These are phyloP conservation scores for Raphanus hybrid DNA, from an alignment of 441 rosid species.

Conservation along the genomic window DNA sequence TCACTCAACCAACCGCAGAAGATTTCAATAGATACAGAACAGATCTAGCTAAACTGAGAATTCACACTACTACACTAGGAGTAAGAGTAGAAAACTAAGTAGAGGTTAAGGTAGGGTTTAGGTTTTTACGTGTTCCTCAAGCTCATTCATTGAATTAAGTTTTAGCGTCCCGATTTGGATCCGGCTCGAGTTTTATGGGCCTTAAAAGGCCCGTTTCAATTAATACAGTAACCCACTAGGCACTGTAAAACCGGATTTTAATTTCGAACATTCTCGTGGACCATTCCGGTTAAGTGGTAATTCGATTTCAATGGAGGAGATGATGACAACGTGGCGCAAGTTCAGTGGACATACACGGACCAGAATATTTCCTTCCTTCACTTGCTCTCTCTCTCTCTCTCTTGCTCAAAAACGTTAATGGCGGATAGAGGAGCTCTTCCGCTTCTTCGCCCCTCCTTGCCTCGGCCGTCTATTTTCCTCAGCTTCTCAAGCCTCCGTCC, in stretches of 20 bases:
- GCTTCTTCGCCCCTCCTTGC: constrained; percentile 32
- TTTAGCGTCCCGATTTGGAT: constrained; percentile 18
- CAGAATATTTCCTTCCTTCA: not conserved
- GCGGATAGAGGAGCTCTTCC: constrained; percentile 42
- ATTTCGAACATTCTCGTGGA: constrained; percentile 2
- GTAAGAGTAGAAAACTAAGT: not conserved
- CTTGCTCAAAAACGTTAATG: constrained; percentile 33
- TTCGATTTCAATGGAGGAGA: constrained; percentile 49
- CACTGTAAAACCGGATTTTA: not conserved
- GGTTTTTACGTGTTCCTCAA: constrained; percentile 51
- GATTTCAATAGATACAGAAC: not conserved
- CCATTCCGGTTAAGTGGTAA: constrained; percentile 18
- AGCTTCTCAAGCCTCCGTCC: constrained; percentile 3
- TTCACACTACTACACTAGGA: not conserved
- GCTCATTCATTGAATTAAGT: not conserved
- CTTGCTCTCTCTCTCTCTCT: not conserved
- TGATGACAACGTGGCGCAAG: constrained; percentile 58
- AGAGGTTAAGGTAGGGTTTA: constrained; percentile 49
- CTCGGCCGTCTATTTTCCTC: constrained; percentile 15
- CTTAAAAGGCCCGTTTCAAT: constrained; percentile 27
- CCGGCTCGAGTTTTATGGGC: constrained; percentile 23
- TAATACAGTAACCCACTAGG: not conserved
- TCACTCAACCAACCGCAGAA: not conserved
- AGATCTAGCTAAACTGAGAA: constrained; percentile 22
- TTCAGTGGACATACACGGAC: constrained; percentile 29